Conservation (phyloP, 1,284 basidiomycete genomes). For the Boletus semigastroideus region DNA sequence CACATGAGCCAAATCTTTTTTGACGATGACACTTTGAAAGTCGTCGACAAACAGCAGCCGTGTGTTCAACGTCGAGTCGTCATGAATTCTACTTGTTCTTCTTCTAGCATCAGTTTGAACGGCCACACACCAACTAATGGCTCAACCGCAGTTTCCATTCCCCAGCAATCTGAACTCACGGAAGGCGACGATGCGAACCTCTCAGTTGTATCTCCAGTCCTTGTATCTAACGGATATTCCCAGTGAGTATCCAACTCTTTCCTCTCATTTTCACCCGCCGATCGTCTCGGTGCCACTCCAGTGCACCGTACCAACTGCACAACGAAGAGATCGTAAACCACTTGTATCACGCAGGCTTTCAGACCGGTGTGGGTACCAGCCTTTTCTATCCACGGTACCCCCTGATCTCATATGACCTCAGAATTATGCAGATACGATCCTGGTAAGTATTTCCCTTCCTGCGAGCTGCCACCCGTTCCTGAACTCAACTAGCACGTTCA, state of each 20-base stretch:
- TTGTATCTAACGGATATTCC: slow-evolving; percentile 38
- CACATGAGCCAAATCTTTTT: slow-evolving; percentile 30
- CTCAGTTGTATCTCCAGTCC: slow-evolving; percentile 23
- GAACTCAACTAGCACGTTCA: slow-evolving; percentile 62
- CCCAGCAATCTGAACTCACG: slow-evolving; percentile 22
- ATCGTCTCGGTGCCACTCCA: slow-evolving; percentile 26
- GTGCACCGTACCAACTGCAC: slow-evolving; percentile 54
- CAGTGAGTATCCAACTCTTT: slow-evolving; percentile 39
- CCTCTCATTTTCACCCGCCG: background rate
- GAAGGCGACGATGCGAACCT: slow-evolving; percentile 22
- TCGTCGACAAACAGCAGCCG: slow-evolving; percentile 3
- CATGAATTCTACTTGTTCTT: slow-evolving; percentile 27
- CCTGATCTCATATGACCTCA: slow-evolving; percentile 32
- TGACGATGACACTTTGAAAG: background rate
- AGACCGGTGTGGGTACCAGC: slow-evolving; percentile 63
- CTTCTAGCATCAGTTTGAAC: slow-evolving; percentile 23
- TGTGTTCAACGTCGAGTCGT: background rate
- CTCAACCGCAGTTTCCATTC: slow-evolving; percentile 9
- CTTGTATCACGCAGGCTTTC: slow-evolving; percentile 75
- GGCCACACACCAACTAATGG: slow-evolving; percentile 28
- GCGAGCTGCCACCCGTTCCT: slow-evolving; percentile 11
- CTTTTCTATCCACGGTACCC: slow-evolving; percentile 3
- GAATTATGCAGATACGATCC: slow-evolving; percentile 79
- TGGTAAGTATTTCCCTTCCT: slow-evolving; percentile 47
- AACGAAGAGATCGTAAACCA: slow-evolving; percentile 73